Conservation (phyloP, 345 rosid genomes). For the Eucalyptus tenuipes region DNA sequence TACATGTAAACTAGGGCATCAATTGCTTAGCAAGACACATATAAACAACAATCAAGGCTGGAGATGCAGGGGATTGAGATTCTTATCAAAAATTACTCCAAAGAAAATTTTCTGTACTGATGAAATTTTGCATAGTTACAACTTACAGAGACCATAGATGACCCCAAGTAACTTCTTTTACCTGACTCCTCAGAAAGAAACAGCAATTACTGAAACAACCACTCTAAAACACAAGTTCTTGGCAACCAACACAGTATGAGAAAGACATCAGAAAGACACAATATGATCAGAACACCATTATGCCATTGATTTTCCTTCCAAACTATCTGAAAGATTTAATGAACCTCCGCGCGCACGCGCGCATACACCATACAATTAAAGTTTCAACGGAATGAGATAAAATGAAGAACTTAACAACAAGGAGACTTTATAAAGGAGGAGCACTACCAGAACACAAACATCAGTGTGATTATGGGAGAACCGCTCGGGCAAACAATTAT, state of each 20-base stretch:
- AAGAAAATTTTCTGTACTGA: background rate
- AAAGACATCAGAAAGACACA: background rate
- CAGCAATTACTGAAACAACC: background rate
- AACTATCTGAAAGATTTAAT: background rate
- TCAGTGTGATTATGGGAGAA: constrained; percentile 66
- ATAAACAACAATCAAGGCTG: background rate
- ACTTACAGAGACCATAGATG: background rate
- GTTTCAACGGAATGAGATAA: background rate
- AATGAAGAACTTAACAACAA: background rate
- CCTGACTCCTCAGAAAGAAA: background rate
- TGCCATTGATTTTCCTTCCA: background rate
- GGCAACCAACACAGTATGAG: background rate
- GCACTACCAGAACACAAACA: constrained; percentile 75
- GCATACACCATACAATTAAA: background rate
- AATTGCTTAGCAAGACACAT: background rate
- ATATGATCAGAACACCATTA: background rate
- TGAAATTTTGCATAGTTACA: background rate
- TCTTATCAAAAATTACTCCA: background rate
- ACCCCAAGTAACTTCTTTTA: background rate
- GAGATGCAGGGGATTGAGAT: background rate
- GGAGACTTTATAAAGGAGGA: background rate
- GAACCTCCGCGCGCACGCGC: background rate
- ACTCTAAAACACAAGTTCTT: background rate
- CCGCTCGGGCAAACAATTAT: constrained; percentile 83
- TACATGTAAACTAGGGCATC: background rate